Evolutionary conservation across 257 asterid species (phyloP).

Genomic region (Nicotiana obtusifolia): DNA sequence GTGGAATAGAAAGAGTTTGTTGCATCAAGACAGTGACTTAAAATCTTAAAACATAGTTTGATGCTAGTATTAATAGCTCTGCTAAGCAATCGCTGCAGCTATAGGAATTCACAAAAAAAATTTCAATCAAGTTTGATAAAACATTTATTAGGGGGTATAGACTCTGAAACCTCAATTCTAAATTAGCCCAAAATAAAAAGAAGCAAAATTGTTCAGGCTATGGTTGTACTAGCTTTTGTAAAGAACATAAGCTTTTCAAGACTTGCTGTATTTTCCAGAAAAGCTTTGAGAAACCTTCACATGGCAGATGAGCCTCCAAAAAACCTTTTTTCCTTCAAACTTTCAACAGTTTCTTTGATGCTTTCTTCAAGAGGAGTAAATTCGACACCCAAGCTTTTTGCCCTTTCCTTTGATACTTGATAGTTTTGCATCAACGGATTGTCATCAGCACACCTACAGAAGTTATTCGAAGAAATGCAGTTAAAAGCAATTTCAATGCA

Average conservation of each 20-base stretch:
- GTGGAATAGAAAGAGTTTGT: too few species aligned
- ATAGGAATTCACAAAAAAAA: not conserved
- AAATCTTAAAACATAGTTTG: too few species aligned
- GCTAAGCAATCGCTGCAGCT: not conserved
- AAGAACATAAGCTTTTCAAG: too few species aligned
- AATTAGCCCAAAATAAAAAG: not conserved
- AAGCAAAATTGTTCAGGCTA: not conserved
- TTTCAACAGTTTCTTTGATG: slow-evolving; percentile 61
- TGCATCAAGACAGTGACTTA: too few species aligned
- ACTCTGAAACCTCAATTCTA: not conserved
- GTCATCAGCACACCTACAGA: slow-evolving; percentile 62
- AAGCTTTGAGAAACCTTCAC: slow-evolving; percentile 5
- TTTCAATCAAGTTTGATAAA: not conserved
- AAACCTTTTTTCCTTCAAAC: slow-evolving; percentile 58
- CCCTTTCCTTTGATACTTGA: slow-evolving; percentile 59
- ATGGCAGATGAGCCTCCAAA: slow-evolving; percentile 23
- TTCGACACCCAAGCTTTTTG: slow-evolving; percentile 48
- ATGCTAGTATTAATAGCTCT: not conserved
- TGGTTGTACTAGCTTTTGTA: not conserved
- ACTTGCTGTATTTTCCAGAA: not conserved
- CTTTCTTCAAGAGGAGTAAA: slow-evolving; percentile 58
- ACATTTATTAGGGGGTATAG: not conserved
- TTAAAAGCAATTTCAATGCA: not conserved
- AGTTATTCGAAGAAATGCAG: not conserved
- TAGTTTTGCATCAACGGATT: slow-evolving; percentile 47